Base-by-base conservation (phyloP, 352 stramenopile genomes). In the Globisporangium middletonii region DNA sequence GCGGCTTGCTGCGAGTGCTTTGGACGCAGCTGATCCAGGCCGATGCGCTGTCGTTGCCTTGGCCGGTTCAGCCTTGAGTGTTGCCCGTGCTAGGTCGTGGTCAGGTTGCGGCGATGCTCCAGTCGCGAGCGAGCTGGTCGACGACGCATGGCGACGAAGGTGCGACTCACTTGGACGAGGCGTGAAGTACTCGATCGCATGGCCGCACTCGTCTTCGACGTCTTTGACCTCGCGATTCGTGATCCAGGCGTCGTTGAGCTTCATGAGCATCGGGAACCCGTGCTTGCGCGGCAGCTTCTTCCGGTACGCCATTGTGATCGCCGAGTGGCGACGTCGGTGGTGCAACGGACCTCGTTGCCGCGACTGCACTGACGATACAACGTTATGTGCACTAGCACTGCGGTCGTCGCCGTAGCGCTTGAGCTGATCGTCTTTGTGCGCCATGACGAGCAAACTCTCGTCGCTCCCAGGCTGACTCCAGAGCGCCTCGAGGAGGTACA, bases 401-500 rank as follows among this genome's bases (percentile, higher is more conserved):
- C n/a, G 5, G 27, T 23, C 26, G 2, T 2, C n/a, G 19, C 26
- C 58, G 1, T 57, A 23, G 4, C 45, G 28, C 16, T 77, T 83
- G 11, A 87, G 59, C 2, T 55, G 53, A 9, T 69, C 54, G 41
- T 83, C 71, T 43, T 73, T 77, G 55, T 73, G 60, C 4, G 72
- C 51, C 60, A 76, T 73, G 2, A 54, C 46, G 48, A 89, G 60
- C 50, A 71, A 26, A 13, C 77, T 69, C 23, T 71, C 63, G 19
- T 75, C 63, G 19, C 72, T 60, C 19, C 51, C 55, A 0, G 57
- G n/a, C 8, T 72, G 56, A 0, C 64, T 50, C 11, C 84, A 83
- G 3, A 89, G 67, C 23, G 71, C 62, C 23, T 92, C 79, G 2
- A 92, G 64, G 26, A 89, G 60, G 55, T 92, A 92, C 18, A 92